Evolutionary conservation across 2,329 filamentous ascomycete species (phyloP).

Genomic region (Rutstroemia sp.): DNA sequence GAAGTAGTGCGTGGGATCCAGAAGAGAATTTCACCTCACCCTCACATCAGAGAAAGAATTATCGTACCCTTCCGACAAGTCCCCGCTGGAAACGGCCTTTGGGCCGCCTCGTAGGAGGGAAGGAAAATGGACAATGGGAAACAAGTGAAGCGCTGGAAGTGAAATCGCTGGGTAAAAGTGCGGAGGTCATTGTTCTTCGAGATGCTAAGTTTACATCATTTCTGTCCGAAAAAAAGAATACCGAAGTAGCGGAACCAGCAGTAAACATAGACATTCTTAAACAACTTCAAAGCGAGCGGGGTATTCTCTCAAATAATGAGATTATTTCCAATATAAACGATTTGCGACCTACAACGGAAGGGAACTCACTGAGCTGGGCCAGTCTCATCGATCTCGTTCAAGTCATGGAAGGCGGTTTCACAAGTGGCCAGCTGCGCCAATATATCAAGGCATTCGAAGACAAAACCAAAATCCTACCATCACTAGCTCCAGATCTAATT

Average conservation of each 20-base stretch:
- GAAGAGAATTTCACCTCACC: too few species aligned
- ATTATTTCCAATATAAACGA: conserved; percentile 26
- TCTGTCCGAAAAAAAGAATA: background rate
- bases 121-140: conserved; percentile 17
- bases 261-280: conserved; percentile 27
- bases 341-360: conserved; percentile 18
- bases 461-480: background rate
- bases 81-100: too few species aligned
- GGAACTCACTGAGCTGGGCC: conserved; percentile 17
- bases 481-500: background rate
- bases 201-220: conserved; percentile 20
- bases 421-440: conserved; percentile 22
- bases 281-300: conserved; percentile 24
- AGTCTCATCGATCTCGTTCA: conserved; percentile 24
- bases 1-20: too few species aligned
- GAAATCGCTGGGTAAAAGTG: conserved; percentile 14
- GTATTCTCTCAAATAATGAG: conserved; percentile 22
- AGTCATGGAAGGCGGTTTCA: conserved; percentile 25
- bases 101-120: conserved; percentile 4
- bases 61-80: too few species aligned
- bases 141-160: conserved; percentile 16
- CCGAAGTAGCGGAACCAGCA: conserved; percentile 5
- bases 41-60: too few species aligned
- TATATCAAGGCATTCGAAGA: conserved; percentile 17
- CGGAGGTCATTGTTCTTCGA: conserved; percentile 28